A percentile compares a stretch with the other conserved stretches of the same genome.
Conservation (phyloP, 768 basidiomycete species). For the Kwoniella botswanensis region DNA sequence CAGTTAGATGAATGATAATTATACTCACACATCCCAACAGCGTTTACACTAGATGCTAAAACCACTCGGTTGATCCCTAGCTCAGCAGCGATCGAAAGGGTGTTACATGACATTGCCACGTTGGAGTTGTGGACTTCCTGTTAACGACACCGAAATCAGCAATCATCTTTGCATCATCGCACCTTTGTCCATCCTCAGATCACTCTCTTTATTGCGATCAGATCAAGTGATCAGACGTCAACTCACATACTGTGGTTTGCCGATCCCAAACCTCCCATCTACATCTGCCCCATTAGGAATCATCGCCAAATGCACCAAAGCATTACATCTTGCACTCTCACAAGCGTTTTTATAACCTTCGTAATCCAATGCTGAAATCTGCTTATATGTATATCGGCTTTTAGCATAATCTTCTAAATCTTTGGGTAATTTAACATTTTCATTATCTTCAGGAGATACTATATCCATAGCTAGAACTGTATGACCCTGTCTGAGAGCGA, state of each 20-base stretch:
- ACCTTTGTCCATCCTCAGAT: too few species aligned
- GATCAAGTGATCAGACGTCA: not conserved
- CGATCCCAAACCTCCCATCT: slow-evolving; percentile 12
- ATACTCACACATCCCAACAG: slow-evolving; percentile 45
- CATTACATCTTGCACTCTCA: slow-evolving; percentile 35
- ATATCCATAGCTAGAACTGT: slow-evolving; percentile 43
- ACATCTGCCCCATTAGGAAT: slow-evolving; percentile 12
- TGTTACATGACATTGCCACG: slow-evolving; percentile 47
- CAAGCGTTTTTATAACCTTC: slow-evolving; percentile 27
- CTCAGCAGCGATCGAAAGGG: slow-evolving; percentile 43
- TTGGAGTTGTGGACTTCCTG: slow-evolving; percentile 47
- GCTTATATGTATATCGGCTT: slow-evolving; percentile 3
- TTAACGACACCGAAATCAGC: too few species aligned
- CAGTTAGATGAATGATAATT: not conserved
- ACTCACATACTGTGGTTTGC: slow-evolving; percentile 21
- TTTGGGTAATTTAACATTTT: not conserved
- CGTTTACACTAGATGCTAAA: slow-evolving; percentile 51
- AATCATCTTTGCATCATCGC: too few species aligned
- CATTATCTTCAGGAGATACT: not conserved
- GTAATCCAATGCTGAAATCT: slow-evolving; percentile 33
- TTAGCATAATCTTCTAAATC: not conserved
- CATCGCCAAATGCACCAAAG: slow-evolving; percentile 50
- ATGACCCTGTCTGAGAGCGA: slow-evolving; percentile 41
- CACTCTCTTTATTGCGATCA: too few species aligned
- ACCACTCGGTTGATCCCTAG: slow-evolving; percentile 48